These are phyloP conservation scores for Apophysomyces variabilis DNA, from an alignment of 371 early-diverging fungal genomes.

Conservation along the genomic window DNA sequence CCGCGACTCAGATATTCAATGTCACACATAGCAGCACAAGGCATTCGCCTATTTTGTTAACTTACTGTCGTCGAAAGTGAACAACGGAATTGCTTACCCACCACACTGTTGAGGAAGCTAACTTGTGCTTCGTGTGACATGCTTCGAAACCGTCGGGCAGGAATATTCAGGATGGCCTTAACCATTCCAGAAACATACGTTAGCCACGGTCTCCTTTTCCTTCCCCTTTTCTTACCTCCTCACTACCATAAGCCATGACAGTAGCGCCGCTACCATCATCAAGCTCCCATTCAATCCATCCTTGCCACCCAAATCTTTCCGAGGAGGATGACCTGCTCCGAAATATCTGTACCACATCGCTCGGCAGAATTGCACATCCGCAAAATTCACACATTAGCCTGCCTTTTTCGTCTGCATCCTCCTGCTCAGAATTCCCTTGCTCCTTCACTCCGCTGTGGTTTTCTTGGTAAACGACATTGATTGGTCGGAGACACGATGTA, in stretches of 20 bases:
- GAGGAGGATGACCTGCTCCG: conserved; percentile 21
- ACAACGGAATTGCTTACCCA: conserved; percentile 39
- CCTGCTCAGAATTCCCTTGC: conserved; percentile 9
- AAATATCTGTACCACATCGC: conserved; percentile 31
- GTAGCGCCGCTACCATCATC: conserved; percentile 40
- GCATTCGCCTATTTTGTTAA: conserved; percentile 8
- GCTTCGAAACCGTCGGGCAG: conserved; percentile 35
- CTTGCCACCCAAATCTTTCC: conserved; percentile 6
- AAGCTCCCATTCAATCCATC: conserved; percentile 45
- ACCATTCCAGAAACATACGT: conserved; percentile 5
- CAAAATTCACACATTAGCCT: conserved; percentile 35
- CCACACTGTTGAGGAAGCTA: conserved; percentile 35
- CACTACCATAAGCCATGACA: conserved; percentile 36
- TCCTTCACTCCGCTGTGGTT: not conserved
- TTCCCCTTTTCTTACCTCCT: conserved; percentile 35
- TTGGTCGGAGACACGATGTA: conserved; percentile 24
- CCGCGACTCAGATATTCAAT: conserved; percentile 9
- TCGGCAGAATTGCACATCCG: conserved; percentile 23
- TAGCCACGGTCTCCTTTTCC: not conserved
- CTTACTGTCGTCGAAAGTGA: conserved; percentile 39
- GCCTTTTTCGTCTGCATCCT: conserved; percentile 16
- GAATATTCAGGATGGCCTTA: conserved; percentile 32
- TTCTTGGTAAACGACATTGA: conserved; percentile 7
- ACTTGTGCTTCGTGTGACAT: conserved; percentile 42
- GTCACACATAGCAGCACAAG: conserved; percentile 9